Conservation (phyloP, 345 rosid genomes). For the Geranium brycei region DNA sequence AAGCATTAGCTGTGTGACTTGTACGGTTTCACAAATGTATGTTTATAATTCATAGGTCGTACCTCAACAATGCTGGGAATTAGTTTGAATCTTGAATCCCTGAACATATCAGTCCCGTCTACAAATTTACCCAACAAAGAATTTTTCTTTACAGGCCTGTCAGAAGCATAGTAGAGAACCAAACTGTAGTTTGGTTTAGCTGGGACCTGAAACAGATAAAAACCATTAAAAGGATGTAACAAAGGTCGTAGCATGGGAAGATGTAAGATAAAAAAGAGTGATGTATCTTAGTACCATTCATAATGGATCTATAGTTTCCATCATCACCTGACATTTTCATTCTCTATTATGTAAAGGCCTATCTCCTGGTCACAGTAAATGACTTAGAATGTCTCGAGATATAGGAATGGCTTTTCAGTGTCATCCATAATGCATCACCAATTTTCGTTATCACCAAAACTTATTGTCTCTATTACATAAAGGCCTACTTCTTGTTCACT, state of each 20-base stretch:
- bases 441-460: background rate
- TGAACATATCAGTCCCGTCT: conserved; percentile 71
- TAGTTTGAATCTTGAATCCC: conserved; percentile 81
- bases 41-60: conserved; percentile 1
- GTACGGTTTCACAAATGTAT: background rate
- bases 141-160: conserved; percentile 60
- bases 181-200: conserved; percentile 87
- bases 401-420: background rate
- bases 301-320: background rate
- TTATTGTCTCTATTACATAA: background rate
- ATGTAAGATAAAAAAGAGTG: background rate
- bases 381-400: background rate
- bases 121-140: conserved; percentile 72
- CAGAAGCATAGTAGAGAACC: conserved; percentile 80
- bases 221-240: conserved; percentile 4
- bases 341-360: background rate
- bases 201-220: conserved; percentile 48
- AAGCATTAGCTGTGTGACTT: background rate
- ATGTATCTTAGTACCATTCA: background rate
- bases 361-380: background rate
- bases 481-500: background rate
- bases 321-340: too few relatives aligned
- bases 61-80: conserved; percentile 94
- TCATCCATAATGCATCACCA: background rate
- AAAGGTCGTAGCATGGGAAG: background rate